Percentiles rank a stretch among this genome's conserved stretches.
These are phyloP conservation scores for Huntiella bhutanensis DNA, from an alignment of 2,329 filamentous ascomycete genomes.

Conservation along the genomic window DNA sequence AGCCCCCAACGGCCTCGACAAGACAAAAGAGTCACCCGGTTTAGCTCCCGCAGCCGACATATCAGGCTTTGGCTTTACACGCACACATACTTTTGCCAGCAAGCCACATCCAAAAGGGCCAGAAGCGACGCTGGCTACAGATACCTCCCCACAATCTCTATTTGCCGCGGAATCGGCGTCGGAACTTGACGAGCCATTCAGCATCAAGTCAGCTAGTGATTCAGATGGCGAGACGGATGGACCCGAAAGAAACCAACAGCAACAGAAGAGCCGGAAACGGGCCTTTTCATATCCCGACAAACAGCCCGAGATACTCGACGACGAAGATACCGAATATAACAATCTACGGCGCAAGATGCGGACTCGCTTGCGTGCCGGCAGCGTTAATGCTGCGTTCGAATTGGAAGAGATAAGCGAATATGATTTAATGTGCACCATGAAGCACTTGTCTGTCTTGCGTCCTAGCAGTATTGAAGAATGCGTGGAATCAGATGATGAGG, in stretches of 20 bases:
- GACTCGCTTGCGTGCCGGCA: too few relatives aligned
- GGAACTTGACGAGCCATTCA: conserved; percentile 5
- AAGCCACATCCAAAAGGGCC: too few relatives aligned
- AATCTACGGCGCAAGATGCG: too few relatives aligned
- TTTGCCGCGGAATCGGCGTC: conserved; percentile 4
- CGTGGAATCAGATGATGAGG: conserved; percentile 23
- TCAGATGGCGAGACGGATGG: too few relatives aligned
- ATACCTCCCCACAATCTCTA: conserved; percentile 2
- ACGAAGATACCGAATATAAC: too few relatives aligned
- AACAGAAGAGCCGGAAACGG: too few relatives aligned
- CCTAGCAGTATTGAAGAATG: conserved; percentile 19
- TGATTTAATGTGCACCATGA: conserved; percentile 14
- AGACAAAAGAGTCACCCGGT: background rate
- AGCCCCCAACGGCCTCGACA: background rate
- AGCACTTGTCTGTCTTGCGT: conserved; percentile 2
- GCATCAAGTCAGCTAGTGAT: conserved; percentile 1
- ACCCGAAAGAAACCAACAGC: too few relatives aligned
- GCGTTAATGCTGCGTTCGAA: conserved; percentile 15
- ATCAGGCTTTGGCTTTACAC: background rate
- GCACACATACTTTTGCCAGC: too few relatives aligned
- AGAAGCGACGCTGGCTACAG: background rate
- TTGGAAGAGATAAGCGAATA: conserved; percentile 28
- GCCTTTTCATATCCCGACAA: too few relatives aligned
- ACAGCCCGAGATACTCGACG: too few relatives aligned
- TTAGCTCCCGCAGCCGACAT: conserved; percentile 2